Conservation (phyloP, 2,329 filamentous ascomycete genomes). For the Zopfia rhizophila region DNA sequence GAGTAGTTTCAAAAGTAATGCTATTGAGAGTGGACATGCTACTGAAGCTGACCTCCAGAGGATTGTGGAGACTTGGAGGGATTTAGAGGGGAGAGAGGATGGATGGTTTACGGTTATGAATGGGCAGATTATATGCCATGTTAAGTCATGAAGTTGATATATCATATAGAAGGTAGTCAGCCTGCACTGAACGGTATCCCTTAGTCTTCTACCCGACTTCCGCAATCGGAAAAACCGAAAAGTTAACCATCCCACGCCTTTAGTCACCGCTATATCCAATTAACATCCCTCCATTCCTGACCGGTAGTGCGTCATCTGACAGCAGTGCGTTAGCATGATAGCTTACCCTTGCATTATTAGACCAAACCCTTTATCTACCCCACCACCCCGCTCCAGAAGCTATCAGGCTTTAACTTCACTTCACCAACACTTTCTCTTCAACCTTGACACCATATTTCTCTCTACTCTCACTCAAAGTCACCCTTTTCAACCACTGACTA, state of each 20-base stretch:
- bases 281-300: constrained; percentile 24
- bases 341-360: constrained; percentile 25
- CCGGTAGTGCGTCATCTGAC: constrained; percentile 45
- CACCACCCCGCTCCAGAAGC: constrained; percentile 43
- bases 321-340: constrained; percentile 30
- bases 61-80: constrained; percentile 52
- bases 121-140: constrained; percentile 53
- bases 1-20: constrained; percentile 49
- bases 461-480: neutral
- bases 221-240: constrained; percentile 10
- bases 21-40: constrained; percentile 49
- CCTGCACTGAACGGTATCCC: too few relatives aligned
- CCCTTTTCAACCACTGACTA: neutral
- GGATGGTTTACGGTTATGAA: constrained; percentile 55
- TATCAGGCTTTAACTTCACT: constrained; percentile 9
- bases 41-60: constrained; percentile 52
- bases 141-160: constrained; percentile 15
- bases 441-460: constrained; percentile 4
- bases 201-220: too few relatives aligned
- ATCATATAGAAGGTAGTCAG: too few relatives aligned
- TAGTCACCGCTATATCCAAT: constrained; percentile 32
- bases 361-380: constrained; percentile 44
- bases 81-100: constrained; percentile 55
- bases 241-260: constrained; percentile 21
- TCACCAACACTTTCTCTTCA: constrained; percentile 8